Evolutionary conservation across 139 green algal species (phyloP).

Genomic region (Auxenochlorella protothecoides): DNA sequence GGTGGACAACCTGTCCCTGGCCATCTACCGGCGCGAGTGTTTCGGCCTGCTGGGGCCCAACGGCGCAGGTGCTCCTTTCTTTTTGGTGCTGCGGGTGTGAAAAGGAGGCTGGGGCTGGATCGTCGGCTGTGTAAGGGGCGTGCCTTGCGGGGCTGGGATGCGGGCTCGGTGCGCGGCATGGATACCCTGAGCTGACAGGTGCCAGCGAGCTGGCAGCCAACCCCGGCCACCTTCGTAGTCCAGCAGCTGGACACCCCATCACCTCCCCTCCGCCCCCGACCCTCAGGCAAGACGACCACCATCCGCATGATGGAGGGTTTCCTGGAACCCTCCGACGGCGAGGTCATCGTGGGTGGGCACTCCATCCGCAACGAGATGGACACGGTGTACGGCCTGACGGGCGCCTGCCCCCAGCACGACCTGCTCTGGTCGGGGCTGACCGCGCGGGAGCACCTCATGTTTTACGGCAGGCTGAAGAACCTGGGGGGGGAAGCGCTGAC

Average conservation of each 20-base stretch:
- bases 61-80: slow-evolving; percentile 30
- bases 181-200: no score
- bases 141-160: no score
- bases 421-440: slow-evolving; percentile 40
- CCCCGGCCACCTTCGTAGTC: no score
- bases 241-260: no score
- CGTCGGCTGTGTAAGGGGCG: no score
- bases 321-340: slow-evolving; percentile 37
- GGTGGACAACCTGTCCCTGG: slow-evolving; percentile 31
- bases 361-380: slow-evolving; percentile 50
- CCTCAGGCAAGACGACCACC: slow-evolving; percentile 61
- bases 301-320: slow-evolving; percentile 59
- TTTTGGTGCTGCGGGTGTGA: no score
- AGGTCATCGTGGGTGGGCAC: slow-evolving; percentile 40
- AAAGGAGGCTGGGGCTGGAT: no score
- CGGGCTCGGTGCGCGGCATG: no score
- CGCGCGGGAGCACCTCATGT: slow-evolving; percentile 77
- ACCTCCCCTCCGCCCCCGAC: no score
- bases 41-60: slow-evolving; percentile 84
- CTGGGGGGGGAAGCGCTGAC: slow-evolving; percentile 32
- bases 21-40: slow-evolving; percentile 39
- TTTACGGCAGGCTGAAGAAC: slow-evolving; percentile 81
- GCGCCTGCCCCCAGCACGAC: slow-evolving; percentile 44
- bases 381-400: slow-evolving; percentile 27
- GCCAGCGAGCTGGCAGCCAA: no score